phyloP scores from a whole-genome alignment of 2,329 filamentous ascomycete species.

The Cadophora gregata region DNA sequence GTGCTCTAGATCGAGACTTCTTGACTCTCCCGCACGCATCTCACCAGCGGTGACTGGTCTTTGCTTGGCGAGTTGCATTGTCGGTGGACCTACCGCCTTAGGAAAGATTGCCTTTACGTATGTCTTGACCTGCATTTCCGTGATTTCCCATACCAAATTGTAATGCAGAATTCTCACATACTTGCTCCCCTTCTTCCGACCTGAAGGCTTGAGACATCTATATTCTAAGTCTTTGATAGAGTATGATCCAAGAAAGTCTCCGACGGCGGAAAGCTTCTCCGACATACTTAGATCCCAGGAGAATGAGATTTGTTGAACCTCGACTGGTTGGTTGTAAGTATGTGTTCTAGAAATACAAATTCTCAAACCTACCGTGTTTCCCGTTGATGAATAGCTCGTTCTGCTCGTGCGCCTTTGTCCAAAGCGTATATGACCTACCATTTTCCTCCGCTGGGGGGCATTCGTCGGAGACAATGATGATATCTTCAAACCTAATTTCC shows the following conservation, averaged over 20 bases:
- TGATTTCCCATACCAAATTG: constrained; percentile 29
- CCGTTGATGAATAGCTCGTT: constrained; percentile 19
- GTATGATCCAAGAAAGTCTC: constrained; percentile 21
- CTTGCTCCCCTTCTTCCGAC: constrained; percentile 14
- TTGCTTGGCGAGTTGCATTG: constrained; percentile 24
- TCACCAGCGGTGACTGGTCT: neutral
- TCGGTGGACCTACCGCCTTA: constrained; percentile 20
- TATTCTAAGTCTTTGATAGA: constrained; percentile 10
- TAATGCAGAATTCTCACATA: constrained; percentile 17
- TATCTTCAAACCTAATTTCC: constrained; percentile 24
- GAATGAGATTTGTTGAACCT: constrained; percentile 22
- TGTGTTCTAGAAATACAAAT: neutral
- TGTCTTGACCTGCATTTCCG: constrained; percentile 30
- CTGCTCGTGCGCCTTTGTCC: constrained; percentile 25
- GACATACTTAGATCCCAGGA: constrained; percentile 27
- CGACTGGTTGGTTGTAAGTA: constrained; percentile 16
- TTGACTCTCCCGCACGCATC: neutral
- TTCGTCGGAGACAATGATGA: constrained; percentile 29
- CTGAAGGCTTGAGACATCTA: neutral
- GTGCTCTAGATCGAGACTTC: neutral
- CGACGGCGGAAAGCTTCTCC: constrained; percentile 16
- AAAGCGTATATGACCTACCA: constrained; percentile 24
- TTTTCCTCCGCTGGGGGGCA: neutral
- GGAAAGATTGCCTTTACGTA: constrained; percentile 23
- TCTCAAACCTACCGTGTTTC: constrained; percentile 8